Evolutionary conservation across 2,329 filamentous ascomycete genomes (phyloP), one percentile per base, ranked within the genome.

Genomic region (Calonectria montana): DNA sequence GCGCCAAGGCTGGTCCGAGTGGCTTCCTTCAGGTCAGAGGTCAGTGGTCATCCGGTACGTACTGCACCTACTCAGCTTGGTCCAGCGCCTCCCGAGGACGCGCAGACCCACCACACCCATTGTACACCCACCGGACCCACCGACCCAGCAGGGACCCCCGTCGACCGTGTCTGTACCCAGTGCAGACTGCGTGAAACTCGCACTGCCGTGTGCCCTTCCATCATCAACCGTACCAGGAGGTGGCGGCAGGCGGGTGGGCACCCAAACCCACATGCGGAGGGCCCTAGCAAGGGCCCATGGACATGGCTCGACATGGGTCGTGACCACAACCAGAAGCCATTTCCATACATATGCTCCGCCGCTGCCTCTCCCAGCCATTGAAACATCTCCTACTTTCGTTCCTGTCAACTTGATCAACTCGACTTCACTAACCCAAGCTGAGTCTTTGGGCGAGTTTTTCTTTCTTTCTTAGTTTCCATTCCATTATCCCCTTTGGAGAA

Each of bases 221-320:
- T 55, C 62, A 53, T 70, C 68, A 65, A 61, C 63, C 27, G 64
- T 53, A 55, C 69, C 69, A 71, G 63, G 69, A 71, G 69, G 63
- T 71, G 69, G 69, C 69, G 63, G 68, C 63, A 67, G 57, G 64
- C 57, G 47, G 27, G 69, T 67, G 64, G 69, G 29, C 55, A 63
- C 45, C 45, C 37, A 53, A 63, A 55, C 68, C 69, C 64, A 53
- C 67, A 53, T 70, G 68, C 53, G 68, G 63, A 66, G 63, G 68
- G 68, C 67, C 65, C 65, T 66, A 47, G 64, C 68, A 65, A 48
- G 67, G 67, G 47, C 55, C 65, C 65, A 53, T 53, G 68, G 62
- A 59, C 62, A 48, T 43, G 53, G 67, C 43, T 50, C 35, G 65
- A 47, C 65, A 61, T 37, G 65, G 65, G 53, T 48, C 53, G 16